phyloP scores from a whole-genome alignment of 805 yeast species.

The Yamadazyma insecticola region DNA sequence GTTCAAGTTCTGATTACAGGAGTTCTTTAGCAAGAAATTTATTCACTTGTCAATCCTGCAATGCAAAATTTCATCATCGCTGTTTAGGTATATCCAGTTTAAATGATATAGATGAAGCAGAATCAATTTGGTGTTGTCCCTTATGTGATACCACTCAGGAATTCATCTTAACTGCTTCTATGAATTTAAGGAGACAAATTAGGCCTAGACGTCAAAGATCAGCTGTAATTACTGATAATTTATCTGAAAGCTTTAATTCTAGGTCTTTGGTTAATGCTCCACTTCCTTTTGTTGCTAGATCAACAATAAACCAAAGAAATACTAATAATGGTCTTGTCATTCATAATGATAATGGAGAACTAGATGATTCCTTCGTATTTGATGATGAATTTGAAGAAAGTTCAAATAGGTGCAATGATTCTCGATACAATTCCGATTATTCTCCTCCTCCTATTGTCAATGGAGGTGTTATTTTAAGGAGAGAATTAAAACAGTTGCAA shows the following conservation, averaged over 20 bases:
- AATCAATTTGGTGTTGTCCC: constrained; percentile 44
- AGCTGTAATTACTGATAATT: too few species aligned
- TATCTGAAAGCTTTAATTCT: too few species aligned
- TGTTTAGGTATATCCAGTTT: constrained; percentile 30
- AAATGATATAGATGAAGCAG: constrained; percentile 4
- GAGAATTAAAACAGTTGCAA: constrained; percentile 26
- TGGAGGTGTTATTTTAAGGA: constrained; percentile 35
- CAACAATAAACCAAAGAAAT: too few species aligned
- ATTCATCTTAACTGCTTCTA: not conserved
- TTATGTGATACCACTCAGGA: constrained; percentile 44
- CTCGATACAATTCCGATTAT: not conserved
- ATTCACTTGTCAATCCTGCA: constrained; percentile 30
- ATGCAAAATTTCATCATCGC: constrained; percentile 33
- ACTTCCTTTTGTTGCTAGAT: too few species aligned
- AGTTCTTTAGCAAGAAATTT: constrained; percentile 13
- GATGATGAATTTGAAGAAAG: too few species aligned
- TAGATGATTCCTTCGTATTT: constrained; percentile 27
- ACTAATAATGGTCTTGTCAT: constrained; percentile 22
- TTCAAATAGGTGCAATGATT: too few species aligned
- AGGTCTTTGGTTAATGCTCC: too few species aligned
- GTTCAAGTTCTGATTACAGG: constrained; percentile 32
- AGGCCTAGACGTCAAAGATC: too few species aligned
- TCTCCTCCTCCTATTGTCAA: constrained; percentile 21
- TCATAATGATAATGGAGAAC: constrained; percentile 24
- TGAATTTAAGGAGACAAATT: not conserved